These are phyloP conservation scores for Calocera cornea DNA, from an alignment of 768 basidiomycete species.

Conservation along the genomic window DNA sequence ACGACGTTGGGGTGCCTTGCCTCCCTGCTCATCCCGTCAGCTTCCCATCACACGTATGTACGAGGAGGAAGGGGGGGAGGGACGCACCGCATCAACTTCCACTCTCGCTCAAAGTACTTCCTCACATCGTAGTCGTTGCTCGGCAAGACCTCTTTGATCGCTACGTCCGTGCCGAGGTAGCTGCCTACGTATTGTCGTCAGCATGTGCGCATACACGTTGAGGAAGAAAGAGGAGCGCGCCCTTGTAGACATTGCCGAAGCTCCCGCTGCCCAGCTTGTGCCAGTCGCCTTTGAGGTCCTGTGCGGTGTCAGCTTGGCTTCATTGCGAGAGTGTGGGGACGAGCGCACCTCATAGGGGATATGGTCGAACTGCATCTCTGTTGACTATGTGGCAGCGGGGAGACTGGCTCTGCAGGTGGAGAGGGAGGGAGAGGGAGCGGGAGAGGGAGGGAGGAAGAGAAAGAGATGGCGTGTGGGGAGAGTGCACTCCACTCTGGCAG, in stretches of 20 bases:
- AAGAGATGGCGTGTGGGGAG: neutral
- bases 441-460: neutral
- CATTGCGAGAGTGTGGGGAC: slow-evolving; percentile 8
- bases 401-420: neutral
- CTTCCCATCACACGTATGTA: no score
- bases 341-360: slow-evolving; percentile 64
- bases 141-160: slow-evolving; percentile 91
- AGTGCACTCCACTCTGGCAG: no score
- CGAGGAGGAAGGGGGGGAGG: slow-evolving; percentile 8
- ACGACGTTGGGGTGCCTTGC: slow-evolving; percentile 87
- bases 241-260: slow-evolving; percentile 87
- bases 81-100: slow-evolving; percentile 78
- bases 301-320: slow-evolving; percentile 7
- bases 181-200: slow-evolving; percentile 36
- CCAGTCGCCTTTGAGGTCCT: slow-evolving; percentile 84
- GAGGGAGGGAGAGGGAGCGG: neutral
- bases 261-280: slow-evolving; percentile 84
- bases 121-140: slow-evolving; percentile 84
- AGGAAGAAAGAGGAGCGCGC: slow-evolving; percentile 23
- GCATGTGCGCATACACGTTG: neutral
- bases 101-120: slow-evolving; percentile 98
- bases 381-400: neutral
- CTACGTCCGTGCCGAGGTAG: slow-evolving; percentile 92
- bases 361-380: slow-evolving; percentile 46
- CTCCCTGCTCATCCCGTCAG: no score